These are phyloP conservation scores for Paraglomus occultum DNA, from an alignment of 192 early-diverging fungal species.

Conservation along the genomic window DNA sequence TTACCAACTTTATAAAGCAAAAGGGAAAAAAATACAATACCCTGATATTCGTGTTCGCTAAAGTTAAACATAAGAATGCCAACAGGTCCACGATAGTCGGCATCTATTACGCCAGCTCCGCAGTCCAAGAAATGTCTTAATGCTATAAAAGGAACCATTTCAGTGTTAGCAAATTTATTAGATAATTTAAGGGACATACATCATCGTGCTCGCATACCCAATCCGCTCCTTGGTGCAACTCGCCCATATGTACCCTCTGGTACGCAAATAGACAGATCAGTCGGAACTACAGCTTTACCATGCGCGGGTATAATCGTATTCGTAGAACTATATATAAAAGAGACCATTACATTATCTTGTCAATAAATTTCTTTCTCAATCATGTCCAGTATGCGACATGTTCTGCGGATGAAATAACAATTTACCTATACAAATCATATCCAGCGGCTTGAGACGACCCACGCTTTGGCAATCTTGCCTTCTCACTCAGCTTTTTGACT, in stretches of 20 bases:
- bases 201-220: slow-evolving; percentile 88
- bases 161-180: slow-evolving; percentile 72
- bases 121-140: slow-evolving; percentile 18
- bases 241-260: slow-evolving; percentile 91
- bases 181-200: slow-evolving; percentile 87
- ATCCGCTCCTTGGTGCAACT: slow-evolving; percentile 89
- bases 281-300: slow-evolving; percentile 74
- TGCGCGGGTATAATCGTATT: slow-evolving; percentile 73
- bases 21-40: slow-evolving; percentile 9
- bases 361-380: background rate
- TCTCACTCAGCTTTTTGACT: slow-evolving; percentile 68
- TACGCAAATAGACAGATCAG: slow-evolving; percentile 82
- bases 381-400: no score
- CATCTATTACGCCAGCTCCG: slow-evolving; percentile 85
- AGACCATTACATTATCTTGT: slow-evolving; percentile 6
- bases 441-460: slow-evolving; percentile 85
- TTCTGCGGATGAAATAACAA: background rate
- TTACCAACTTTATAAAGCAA: background rate
- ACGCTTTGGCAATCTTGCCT: slow-evolving; percentile 76
- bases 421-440: slow-evolving; percentile 86
- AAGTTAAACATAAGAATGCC: slow-evolving; percentile 90
- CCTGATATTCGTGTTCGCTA: slow-evolving; percentile 51
- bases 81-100: slow-evolving; percentile 84
- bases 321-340: slow-evolving; percentile 40
- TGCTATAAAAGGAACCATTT: background rate